Evolutionary conservation across 768 basidiomycete species (phyloP).

Genomic region (Chlorophyllum brunneum): DNA sequence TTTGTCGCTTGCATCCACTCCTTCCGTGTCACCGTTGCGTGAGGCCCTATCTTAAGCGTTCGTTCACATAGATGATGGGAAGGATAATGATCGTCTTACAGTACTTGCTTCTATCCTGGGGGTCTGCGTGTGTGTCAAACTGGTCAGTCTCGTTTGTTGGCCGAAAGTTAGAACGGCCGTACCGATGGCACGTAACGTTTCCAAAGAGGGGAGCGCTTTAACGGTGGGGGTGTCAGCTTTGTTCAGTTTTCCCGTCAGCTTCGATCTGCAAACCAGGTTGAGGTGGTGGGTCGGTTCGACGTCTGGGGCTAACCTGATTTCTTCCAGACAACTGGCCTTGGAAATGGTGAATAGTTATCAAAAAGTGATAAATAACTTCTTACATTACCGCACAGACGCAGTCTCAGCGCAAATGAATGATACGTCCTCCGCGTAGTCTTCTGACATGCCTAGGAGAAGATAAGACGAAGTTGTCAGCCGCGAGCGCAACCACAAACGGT

Average conservation of each 20-base stretch:
- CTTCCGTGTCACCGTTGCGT: background rate
- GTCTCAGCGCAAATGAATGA: constrained; percentile 42
- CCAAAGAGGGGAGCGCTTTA: background rate
- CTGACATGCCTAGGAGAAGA: constrained; percentile 33
- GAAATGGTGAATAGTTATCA: background rate
- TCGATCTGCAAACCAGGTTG: background rate
- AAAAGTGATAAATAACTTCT: background rate
- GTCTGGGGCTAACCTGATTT: background rate
- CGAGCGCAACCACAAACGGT: background rate
- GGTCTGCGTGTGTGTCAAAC: background rate
- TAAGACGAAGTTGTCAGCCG: background rate
- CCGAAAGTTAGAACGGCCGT: background rate
- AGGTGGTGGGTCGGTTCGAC: background rate
- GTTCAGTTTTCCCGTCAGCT: too few relatives aligned
- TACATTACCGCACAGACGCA: constrained; percentile 41
- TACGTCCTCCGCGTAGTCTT: constrained; percentile 33
- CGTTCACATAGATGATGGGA: background rate
- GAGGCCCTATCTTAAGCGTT: background rate
- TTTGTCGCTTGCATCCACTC: background rate
- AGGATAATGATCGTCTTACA: background rate
- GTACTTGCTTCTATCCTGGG: background rate
- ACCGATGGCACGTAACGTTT: background rate
- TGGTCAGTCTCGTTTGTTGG: background rate
- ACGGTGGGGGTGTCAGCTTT: too few relatives aligned
- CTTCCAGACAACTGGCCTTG: background rate